Conservation (phyloP, 139 green algal species). For the Chlorella sp. region DNA sequence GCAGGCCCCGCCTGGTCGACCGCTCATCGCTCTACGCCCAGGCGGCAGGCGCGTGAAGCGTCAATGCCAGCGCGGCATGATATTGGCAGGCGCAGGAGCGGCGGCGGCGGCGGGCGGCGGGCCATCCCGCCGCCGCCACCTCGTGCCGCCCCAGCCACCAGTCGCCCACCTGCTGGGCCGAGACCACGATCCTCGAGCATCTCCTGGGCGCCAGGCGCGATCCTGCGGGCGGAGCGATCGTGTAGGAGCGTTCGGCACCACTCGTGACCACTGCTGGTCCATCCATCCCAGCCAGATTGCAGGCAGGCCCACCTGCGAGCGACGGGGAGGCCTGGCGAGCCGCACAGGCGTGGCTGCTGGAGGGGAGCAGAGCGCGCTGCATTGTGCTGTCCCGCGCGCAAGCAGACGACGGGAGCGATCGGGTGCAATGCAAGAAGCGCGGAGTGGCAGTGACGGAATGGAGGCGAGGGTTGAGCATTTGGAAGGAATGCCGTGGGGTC, state of each 20-base stretch:
- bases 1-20: background rate
- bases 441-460: too few relatives aligned
- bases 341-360: background rate
- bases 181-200: background rate
- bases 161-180: constrained; percentile 25
- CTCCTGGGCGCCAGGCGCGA: background rate
- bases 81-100: background rate
- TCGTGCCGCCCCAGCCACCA: constrained; percentile 8
- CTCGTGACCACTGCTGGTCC: too few relatives aligned
- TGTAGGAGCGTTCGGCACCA: background rate
- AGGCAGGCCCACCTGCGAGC: background rate
- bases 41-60: background rate
- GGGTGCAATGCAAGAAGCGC: too few relatives aligned
- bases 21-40: background rate
- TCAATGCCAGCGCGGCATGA: background rate
- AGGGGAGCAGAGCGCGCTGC: background rate
- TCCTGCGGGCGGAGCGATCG: constrained; percentile 8
- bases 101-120: background rate
- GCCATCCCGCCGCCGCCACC: background rate
- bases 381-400: too few relatives aligned
- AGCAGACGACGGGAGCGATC: too few relatives aligned
- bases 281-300: too few relatives aligned
- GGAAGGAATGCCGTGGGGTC: too few relatives aligned
- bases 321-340: background rate
- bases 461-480: too few relatives aligned